phyloP scores from a whole-genome alignment of 2,329 filamentous ascomycete species.

The Neonectria magnoliae region DNA sequence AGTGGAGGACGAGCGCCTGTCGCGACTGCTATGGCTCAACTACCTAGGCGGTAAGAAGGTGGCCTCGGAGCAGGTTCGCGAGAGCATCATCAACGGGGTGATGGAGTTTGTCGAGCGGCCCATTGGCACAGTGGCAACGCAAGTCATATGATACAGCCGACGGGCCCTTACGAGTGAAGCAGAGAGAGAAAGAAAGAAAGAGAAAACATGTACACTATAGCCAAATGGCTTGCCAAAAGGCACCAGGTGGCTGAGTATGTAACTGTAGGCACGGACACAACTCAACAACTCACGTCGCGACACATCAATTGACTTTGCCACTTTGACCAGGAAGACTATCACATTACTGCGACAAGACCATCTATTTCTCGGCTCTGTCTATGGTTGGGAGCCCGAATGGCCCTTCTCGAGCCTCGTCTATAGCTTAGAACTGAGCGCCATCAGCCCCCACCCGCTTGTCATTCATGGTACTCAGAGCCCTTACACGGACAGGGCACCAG shows the following conservation, averaged over 20 bases:
- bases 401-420: constrained; percentile 24
- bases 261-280: constrained; percentile 36
- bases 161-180: background rate
- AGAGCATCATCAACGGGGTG: constrained; percentile 86
- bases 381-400: background rate
- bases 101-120: constrained; percentile 90
- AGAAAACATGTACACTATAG: constrained; percentile 32
- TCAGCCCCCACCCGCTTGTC: constrained; percentile 23
- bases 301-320: constrained; percentile 28
- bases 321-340: constrained; percentile 4
- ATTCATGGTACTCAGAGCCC: constrained; percentile 28
- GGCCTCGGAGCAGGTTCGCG: constrained; percentile 82
- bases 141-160: constrained; percentile 60
- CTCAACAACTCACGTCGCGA: constrained; percentile 24
- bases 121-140: constrained; percentile 84
- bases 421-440: constrained; percentile 38
- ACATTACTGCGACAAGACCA: constrained; percentile 8
- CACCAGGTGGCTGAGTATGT: constrained; percentile 27
- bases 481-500: constrained; percentile 56
- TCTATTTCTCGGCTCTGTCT: constrained; percentile 7
- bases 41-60: constrained; percentile 90
- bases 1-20: constrained; percentile 82
- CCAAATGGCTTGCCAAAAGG: background rate
- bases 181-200: constrained; percentile 5
- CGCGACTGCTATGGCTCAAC: constrained; percentile 85